These are phyloP conservation scores for Saturnispora gosingensis DNA, from an alignment of 805 yeast genomes.

Conservation along the genomic window DNA sequence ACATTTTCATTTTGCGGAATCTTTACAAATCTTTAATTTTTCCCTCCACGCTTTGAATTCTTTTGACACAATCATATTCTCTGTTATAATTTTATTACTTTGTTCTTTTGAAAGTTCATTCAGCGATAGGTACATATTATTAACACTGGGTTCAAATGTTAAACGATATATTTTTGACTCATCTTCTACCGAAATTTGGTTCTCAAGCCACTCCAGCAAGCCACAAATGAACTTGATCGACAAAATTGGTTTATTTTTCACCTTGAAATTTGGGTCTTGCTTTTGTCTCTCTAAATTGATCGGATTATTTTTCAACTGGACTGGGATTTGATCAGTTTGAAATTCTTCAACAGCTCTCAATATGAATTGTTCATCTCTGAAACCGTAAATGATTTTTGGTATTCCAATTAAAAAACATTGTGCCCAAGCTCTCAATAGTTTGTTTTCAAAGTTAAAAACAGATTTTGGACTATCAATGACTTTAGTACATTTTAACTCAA, in stretches of 20 bases:
- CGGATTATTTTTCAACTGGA: slow-evolving; percentile 47
- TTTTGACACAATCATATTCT: slow-evolving; percentile 34
- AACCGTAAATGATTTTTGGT: slow-evolving; percentile 75
- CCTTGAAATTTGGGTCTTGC: slow-evolving; percentile 31
- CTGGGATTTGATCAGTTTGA: slow-evolving; percentile 70
- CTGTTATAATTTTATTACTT: slow-evolving; percentile 17
- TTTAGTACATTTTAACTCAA: slow-evolving; percentile 71
- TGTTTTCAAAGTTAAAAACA: slow-evolving; percentile 60
- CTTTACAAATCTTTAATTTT: slow-evolving; percentile 9
- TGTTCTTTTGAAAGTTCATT: slow-evolving; percentile 33
- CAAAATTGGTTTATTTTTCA: slow-evolving; percentile 56
- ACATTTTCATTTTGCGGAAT: background rate
- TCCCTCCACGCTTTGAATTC: slow-evolving; percentile 49
- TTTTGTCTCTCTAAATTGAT: slow-evolving; percentile 22
- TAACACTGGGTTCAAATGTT: slow-evolving; percentile 42
- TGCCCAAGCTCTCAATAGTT: slow-evolving; percentile 80
- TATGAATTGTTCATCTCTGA: slow-evolving; percentile 63
- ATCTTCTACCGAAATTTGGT: slow-evolving; percentile 41
- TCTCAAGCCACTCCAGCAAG: slow-evolving; percentile 65
- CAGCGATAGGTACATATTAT: slow-evolving; percentile 41
- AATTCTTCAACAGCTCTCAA: slow-evolving; percentile 65
- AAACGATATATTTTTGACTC: slow-evolving; percentile 44
- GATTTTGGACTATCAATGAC: slow-evolving; percentile 47
- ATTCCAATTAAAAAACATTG: slow-evolving; percentile 87
- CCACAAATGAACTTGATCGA: slow-evolving; percentile 84